Conservation (phyloP, 495 filamentous ascomycete genomes). For the Apiosordaria backusii region DNA sequence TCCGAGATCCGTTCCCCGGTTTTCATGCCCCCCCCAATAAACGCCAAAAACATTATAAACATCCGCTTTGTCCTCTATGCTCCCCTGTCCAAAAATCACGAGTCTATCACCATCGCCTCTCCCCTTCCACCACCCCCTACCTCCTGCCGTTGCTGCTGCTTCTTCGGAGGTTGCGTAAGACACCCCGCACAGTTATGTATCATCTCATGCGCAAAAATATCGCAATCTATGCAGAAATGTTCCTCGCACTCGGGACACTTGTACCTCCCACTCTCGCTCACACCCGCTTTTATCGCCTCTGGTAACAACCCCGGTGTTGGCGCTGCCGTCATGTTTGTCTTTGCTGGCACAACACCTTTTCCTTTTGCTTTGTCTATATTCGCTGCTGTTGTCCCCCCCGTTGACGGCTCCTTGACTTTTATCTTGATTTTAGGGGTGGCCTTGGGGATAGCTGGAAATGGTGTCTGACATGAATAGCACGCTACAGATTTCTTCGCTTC, state of each 20-base stretch:
- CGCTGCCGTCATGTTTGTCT: not conserved
- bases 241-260: slow-evolving; percentile 77
- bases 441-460: slow-evolving; percentile 44
- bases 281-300: slow-evolving; percentile 46
- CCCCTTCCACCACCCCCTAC: slow-evolving; percentile 1
- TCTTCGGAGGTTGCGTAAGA: slow-evolving; percentile 45
- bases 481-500: slow-evolving; percentile 52
- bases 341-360: slow-evolving; percentile 10
- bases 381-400: not conserved
- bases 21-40: not conserved
- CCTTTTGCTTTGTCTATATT: slow-evolving; percentile 15
- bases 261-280: slow-evolving; percentile 84
- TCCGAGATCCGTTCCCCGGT: not conserved
- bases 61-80: not conserved
- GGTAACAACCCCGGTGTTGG: not conserved
- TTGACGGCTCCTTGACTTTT: slow-evolving; percentile 20
- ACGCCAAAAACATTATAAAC: not conserved
- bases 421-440: slow-evolving; percentile 4
- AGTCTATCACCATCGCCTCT: slow-evolving; percentile 40
- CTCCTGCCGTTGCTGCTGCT: slow-evolving; percentile 39
- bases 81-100: slow-evolving; percentile 12
- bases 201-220: slow-evolving; percentile 88
- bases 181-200: slow-evolving; percentile 96
- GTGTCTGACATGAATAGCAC: slow-evolving; percentile 53
- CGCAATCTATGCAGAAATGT: slow-evolving; percentile 97